Base-by-base conservation (phyloP, 805 yeast species). In the Yarrowia keelungensis region DNA sequence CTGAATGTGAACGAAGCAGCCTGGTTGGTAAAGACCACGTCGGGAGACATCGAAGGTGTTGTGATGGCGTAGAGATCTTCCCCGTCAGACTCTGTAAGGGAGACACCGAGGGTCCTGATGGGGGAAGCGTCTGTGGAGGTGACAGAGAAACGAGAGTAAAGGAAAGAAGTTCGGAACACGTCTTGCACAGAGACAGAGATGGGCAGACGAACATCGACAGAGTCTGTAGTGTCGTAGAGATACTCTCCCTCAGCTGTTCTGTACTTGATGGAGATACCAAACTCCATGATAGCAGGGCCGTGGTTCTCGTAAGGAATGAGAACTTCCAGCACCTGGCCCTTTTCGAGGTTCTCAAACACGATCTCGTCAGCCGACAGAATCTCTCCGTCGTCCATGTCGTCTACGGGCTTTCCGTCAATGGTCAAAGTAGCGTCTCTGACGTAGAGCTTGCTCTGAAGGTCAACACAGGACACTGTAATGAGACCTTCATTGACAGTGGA, bases 181-280 rank as follows among this genome's bases (percentile, higher is more conserved):
- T 91, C 97, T 73, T 90, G 94, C 2, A 90, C 96, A 2, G 91
- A 87, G 0, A 90, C 95, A 0, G 92, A 88, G 8, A 90, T 79
- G 5, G 85, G 81, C 46, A 91, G 79, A 0, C 85, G 77, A 7
- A 87, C 84, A 70, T 89, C 88, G 7, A 89, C 70, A 1, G 73
- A 72, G 39, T 74, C 71, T 61, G 75, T 19, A 62, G 75, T 72
- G 62, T 73, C 71, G 39, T 72, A 69, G n/a, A 65, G 67, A 46
- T 53, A 72, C 32, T 66, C 59, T 0, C 70, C 72, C 4, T 67
- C 72, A 14, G 69, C 70, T 32, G 70, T 65, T 69, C 73, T 68
- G 70, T 76, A 77, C 43, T 72, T 73, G 53, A 75, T 67, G 66
- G 76, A 39, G 19, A 75, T 73, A 4, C 69, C 70, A 49, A 62